A percentile compares a stretch with the other conserved stretches of the same genome.
Evolutionary conservation across 441 rosid genomes (phyloP).

Genomic region (Rhodomyrtus psidioides): DNA sequence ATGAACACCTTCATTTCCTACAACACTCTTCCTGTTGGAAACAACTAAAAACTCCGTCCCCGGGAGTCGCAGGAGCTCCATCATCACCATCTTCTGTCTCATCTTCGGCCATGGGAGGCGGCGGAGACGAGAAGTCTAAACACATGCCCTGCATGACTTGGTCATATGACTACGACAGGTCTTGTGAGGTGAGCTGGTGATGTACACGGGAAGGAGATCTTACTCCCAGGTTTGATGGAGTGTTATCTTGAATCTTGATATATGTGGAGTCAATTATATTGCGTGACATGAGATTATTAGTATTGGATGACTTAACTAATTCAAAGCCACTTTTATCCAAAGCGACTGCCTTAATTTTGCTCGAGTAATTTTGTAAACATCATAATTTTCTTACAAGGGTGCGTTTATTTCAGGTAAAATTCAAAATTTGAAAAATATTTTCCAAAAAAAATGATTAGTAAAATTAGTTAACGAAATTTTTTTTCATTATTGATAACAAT

Average conservation of each 20-base stretch:
- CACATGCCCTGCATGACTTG: conserved; percentile 50
- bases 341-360: no score
- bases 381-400: no score
- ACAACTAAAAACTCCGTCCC: not conserved
- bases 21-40: conserved; percentile 18
- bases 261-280: not conserved
- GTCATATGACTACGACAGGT: conserved; percentile 71
- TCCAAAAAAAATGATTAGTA: no score
- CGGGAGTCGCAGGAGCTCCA: conserved; percentile 11
- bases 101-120: conserved; percentile 13
- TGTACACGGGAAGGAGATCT: not conserved
- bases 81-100: conserved; percentile 4
- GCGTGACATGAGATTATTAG: not conserved
- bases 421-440: no score
- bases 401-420: no score
- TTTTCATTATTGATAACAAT: no score
- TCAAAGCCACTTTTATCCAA: no score
- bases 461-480: no score
- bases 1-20: not conserved
- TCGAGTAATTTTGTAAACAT: no score
- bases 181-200: conserved; percentile 70
- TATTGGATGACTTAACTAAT: not conserved
- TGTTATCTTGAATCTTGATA: not conserved
- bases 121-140: conserved; percentile 77
- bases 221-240: no score